Conservation (phyloP, 441 rosid species). For the Adansonia grandidieri region DNA sequence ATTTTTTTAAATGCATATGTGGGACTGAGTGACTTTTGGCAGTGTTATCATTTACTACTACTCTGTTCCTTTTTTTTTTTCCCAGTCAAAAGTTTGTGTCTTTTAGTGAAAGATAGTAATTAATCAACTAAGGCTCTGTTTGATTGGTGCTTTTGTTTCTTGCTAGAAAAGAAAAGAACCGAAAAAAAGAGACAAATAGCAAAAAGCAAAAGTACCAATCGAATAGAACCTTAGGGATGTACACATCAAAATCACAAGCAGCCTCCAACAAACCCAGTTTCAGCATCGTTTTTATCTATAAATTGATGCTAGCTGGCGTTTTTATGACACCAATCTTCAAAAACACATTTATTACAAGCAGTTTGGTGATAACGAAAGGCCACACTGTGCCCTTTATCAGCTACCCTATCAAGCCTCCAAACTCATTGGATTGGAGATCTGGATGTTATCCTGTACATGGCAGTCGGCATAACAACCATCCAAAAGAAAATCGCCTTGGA, state of each 20-base stretch:
- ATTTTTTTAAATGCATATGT: neutral
- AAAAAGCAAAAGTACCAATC: neutral
- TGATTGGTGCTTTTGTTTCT: neutral
- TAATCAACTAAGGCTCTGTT: neutral
- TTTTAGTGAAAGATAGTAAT: neutral
- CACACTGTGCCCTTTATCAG: neutral
- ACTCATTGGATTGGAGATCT: neutral
- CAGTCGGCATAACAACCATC: neutral
- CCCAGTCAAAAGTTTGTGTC: neutral
- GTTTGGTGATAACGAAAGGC: neutral
- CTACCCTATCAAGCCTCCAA: neutral
- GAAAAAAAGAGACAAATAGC: no score
- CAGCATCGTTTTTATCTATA: neutral
- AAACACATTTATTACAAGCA: neutral
- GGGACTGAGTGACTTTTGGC: neutral
- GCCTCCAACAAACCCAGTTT: neutral
- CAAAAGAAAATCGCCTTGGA: neutral
- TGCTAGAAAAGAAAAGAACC: neutral
- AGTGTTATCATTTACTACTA: no score
- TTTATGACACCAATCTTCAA: neutral
- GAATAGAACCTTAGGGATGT: neutral
- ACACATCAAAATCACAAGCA: neutral
- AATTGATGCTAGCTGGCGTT: neutral
- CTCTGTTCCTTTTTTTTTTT: no score
- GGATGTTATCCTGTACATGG: neutral